A percentile compares a stretch with the other conserved stretches of the same genome.
Conservation (phyloP, 2,329 filamentous ascomycete genomes). For the Cyphellophora europaea region DNA sequence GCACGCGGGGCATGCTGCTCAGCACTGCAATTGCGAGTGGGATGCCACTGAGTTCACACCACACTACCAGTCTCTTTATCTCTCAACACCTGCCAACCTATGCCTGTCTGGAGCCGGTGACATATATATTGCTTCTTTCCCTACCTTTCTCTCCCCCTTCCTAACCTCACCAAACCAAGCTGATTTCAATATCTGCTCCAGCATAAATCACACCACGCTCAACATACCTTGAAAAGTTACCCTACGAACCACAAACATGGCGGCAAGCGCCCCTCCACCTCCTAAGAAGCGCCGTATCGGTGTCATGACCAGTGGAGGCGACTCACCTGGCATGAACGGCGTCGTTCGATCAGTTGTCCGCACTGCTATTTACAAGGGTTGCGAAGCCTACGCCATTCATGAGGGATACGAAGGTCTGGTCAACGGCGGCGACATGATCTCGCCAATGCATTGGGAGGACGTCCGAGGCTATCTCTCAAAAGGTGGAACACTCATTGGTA, state of each 20-base stretch:
- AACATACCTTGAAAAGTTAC: too few relatives aligned
- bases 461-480: constrained; percentile 90
- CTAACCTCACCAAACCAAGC: too few relatives aligned
- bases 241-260: constrained; percentile 21
- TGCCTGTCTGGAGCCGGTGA: too few relatives aligned
- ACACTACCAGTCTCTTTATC: too few relatives aligned
- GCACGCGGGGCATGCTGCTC: too few relatives aligned
- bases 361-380: constrained; percentile 76
- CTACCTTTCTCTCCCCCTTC: too few relatives aligned
- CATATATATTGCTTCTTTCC: too few relatives aligned
- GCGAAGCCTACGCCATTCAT: constrained; percentile 72
- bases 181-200: too few relatives aligned
- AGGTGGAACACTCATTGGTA: constrained; percentile 92
- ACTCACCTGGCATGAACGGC: constrained; percentile 91
- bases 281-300: constrained; percentile 60
- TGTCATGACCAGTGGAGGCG: constrained; percentile 89
- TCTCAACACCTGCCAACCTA: too few relatives aligned
- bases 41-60: too few relatives aligned
- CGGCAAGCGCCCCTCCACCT: constrained; percentile 13
- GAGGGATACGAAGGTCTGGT: constrained; percentile 97
- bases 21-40: too few relatives aligned
- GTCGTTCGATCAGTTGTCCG: constrained; percentile 84
- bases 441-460: constrained; percentile 81
- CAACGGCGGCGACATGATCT: constrained; percentile 78
- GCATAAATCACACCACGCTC: too few relatives aligned